phyloP scores from a whole-genome alignment of 441 rosid genomes.

The Breynia disticha region DNA sequence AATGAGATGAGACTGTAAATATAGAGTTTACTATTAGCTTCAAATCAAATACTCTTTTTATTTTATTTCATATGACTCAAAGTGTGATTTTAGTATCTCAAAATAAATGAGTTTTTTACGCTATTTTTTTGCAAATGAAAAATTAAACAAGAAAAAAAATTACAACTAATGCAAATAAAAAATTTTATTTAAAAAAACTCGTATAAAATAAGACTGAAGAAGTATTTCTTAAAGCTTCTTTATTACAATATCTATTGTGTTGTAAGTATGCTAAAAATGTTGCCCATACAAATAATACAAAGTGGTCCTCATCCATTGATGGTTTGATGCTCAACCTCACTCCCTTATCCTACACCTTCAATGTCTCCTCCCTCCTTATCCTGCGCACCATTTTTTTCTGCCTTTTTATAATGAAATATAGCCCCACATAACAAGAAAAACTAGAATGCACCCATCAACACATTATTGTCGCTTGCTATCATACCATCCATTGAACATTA shows the following conservation, averaged over 20 bases:
- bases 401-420: slow-evolving; percentile 10
- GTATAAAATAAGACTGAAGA: no score
- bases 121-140: no score
- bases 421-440: slow-evolving; percentile 10
- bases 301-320: slow-evolving; percentile 40
- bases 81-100: no score
- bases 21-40: no score
- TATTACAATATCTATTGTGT: background rate
- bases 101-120: no score
- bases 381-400: slow-evolving; percentile 9
- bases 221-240: no score
- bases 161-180: no score
- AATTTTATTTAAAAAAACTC: no score
- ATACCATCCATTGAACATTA: slow-evolving; percentile 10
- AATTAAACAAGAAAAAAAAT: no score
- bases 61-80: no score
- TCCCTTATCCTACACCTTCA: slow-evolving; percentile 23
- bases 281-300: slow-evolving; percentile 17
- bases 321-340: slow-evolving; percentile 22
- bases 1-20: no score
- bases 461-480: slow-evolving; percentile 8
- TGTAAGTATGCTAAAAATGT: slow-evolving; percentile 11
- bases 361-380: slow-evolving; percentile 14
- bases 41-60: no score
- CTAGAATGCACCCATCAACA: slow-evolving; percentile 14